Percentiles rank a stretch among this genome's conserved stretches.
Evolutionary conservation across 2,329 filamentous ascomycete genomes (phyloP).

Genomic region (Hymenoscyphus fructigenus): DNA sequence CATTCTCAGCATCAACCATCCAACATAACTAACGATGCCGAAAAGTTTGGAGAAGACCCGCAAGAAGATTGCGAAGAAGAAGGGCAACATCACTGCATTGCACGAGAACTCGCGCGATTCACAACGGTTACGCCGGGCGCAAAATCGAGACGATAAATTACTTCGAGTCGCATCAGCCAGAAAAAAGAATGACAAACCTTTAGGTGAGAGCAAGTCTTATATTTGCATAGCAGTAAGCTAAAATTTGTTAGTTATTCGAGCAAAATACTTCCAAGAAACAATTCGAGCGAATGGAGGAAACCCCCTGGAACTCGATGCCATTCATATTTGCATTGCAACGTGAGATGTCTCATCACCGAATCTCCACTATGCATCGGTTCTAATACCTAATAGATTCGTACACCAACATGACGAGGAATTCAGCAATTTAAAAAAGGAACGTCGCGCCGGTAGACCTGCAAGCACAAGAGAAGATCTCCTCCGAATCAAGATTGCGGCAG

Average conservation of each 20-base stretch:
- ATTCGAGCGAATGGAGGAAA: constrained; percentile 51
- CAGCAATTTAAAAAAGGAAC: constrained; percentile 61
- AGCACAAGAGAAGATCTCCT: constrained; percentile 76
- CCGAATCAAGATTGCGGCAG: constrained; percentile 65
- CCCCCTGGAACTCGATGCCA: constrained; percentile 53
- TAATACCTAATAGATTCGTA: constrained; percentile 52
- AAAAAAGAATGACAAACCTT: constrained; percentile 71
- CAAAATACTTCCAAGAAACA: constrained; percentile 70
- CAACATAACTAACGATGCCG: constrained; percentile 58
- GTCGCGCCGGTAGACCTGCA: constrained; percentile 76
- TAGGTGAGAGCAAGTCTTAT: constrained; percentile 53
- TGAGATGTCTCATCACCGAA: constrained; percentile 47
- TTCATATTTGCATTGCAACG: constrained; percentile 63
- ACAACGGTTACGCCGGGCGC: constrained; percentile 74
- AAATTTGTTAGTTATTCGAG: constrained; percentile 57
- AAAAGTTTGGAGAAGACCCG: constrained; percentile 77
- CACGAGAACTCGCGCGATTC: constrained; percentile 90
- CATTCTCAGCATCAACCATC: not conserved
- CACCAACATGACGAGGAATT: constrained; percentile 72
- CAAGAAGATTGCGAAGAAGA: constrained; percentile 89
- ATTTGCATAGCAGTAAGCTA: constrained; percentile 8
- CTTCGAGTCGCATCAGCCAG: constrained; percentile 68
- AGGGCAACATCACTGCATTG: constrained; percentile 69
- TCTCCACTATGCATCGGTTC: constrained; percentile 19
- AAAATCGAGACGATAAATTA: constrained; percentile 78